These are phyloP conservation scores for Cerrena zonata DNA, from an alignment of 1,284 basidiomycete genomes.

Conservation along the genomic window DNA sequence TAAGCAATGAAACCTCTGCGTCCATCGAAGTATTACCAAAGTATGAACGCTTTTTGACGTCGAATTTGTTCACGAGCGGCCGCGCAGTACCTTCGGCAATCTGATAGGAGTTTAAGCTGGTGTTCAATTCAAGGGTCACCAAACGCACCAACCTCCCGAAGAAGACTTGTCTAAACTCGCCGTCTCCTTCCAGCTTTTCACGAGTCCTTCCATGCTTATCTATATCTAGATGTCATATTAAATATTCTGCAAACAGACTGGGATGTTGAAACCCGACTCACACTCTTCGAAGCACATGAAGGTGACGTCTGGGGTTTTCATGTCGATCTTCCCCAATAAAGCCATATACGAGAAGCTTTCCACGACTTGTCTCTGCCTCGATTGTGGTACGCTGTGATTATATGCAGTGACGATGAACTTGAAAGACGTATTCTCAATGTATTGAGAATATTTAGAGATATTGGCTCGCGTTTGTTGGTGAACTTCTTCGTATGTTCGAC, in stretches of 20 bases:
- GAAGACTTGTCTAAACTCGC: slow-evolving; percentile 64
- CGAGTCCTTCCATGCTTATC: slow-evolving; percentile 41
- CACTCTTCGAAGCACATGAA: slow-evolving; percentile 90
- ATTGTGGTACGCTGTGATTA: slow-evolving; percentile 69
- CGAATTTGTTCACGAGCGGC: slow-evolving; percentile 60
- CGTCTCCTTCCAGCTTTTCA: slow-evolving; percentile 56
- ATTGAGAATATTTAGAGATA: slow-evolving; percentile 52
- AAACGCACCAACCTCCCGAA: slow-evolving; percentile 81
- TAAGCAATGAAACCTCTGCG: slow-evolving; percentile 86
- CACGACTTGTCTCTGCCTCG: slow-evolving; percentile 63
- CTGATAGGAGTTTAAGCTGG: slow-evolving; percentile 33
- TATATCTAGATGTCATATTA: slow-evolving; percentile 45
- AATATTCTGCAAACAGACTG: not conserved
- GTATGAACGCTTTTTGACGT: slow-evolving; percentile 86
- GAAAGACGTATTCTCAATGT: slow-evolving; percentile 66
- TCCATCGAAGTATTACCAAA: slow-evolving; percentile 99
- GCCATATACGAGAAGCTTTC: slow-evolving; percentile 84
- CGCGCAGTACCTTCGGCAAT: slow-evolving; percentile 71
- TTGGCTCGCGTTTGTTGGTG: slow-evolving; percentile 52
- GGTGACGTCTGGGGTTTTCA: slow-evolving; percentile 77
- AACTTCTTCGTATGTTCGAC: slow-evolving; percentile 62
- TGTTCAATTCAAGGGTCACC: slow-evolving; percentile 1
- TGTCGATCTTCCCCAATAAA: slow-evolving; percentile 76
- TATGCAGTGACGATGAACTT: slow-evolving; percentile 75
- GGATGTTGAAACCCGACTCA: slow-evolving; percentile 30